Conservation (phyloP, 2,329 filamentous ascomycete species). For the Uncinocarpus reesii region DNA sequence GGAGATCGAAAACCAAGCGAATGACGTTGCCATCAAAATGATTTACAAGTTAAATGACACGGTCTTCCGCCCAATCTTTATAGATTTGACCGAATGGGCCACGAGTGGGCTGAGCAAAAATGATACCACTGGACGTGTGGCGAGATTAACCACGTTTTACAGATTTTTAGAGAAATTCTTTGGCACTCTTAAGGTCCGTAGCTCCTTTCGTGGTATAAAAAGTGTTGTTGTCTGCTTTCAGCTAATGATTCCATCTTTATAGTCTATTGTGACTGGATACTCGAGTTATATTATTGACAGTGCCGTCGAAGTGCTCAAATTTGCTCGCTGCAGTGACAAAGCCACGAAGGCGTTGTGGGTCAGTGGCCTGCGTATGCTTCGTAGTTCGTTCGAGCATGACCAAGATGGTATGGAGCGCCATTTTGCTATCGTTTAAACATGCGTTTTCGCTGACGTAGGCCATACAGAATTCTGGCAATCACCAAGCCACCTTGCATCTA, state of each 20-base stretch:
- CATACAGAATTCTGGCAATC: slow-evolving; percentile 74
- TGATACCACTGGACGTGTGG: slow-evolving; percentile 47
- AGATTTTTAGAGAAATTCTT: slow-evolving; percentile 73
- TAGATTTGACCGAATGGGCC: slow-evolving; percentile 74
- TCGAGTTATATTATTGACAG: slow-evolving; percentile 73
- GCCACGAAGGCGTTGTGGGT: slow-evolving; percentile 54
- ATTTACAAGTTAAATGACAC: slow-evolving; percentile 94
- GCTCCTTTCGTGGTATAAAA: slow-evolving; percentile 13
- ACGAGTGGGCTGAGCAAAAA: slow-evolving; percentile 51
- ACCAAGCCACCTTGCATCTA: slow-evolving; percentile 69
- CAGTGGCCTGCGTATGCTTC: slow-evolving; percentile 59
- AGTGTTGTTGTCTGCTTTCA: neutral
- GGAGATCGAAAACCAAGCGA: slow-evolving; percentile 53
- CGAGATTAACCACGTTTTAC: slow-evolving; percentile 67
- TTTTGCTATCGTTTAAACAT: no score
- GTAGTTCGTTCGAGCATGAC: slow-evolving; percentile 72
- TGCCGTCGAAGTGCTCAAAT: slow-evolving; percentile 52
- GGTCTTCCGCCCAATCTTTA: slow-evolving; percentile 84
- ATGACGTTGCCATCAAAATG: slow-evolving; percentile 71
- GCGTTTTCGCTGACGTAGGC: neutral
- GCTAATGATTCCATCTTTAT: slow-evolving; percentile 9
- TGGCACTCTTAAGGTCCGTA: slow-evolving; percentile 58
- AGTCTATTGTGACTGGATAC: slow-evolving; percentile 87
- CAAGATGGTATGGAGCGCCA: slow-evolving; percentile 57
- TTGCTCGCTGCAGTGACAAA: slow-evolving; percentile 32